Evolutionary conservation across 306 rosid genomes (phyloP).

Genomic region (Cicer judaicum): DNA sequence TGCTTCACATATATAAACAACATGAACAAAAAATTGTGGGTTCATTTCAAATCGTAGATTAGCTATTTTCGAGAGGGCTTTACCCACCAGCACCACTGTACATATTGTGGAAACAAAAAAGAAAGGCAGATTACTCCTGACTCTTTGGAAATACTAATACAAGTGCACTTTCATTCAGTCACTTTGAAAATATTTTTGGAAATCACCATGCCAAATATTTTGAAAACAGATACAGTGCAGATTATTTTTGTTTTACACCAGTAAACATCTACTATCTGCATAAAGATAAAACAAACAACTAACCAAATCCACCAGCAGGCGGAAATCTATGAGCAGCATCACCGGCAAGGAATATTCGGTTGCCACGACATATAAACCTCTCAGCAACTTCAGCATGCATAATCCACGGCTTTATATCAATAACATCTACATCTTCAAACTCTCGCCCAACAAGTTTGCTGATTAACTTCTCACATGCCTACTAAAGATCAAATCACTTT

Average conservation of each 20-base stretch:
- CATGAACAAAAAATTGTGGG: neutral
- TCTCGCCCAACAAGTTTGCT: slow-evolving; percentile 79
- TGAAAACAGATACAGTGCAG: neutral
- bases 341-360: slow-evolving; percentile 80
- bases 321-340: slow-evolving; percentile 99
- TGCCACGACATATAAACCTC: slow-evolving; percentile 64
- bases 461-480: slow-evolving; percentile 81
- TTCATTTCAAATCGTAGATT: neutral
- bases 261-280: slow-evolving; percentile 32
- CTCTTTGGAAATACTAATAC: neutral
- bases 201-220: neutral
- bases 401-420: slow-evolving; percentile 89
- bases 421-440: slow-evolving; percentile 71
- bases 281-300: slow-evolving; percentile 48
- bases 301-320: slow-evolving; percentile 99
- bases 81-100: neutral
- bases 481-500: slow-evolving; percentile 46
- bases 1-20: slow-evolving; percentile 30
- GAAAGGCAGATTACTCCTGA: neutral
- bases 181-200: slow-evolving; percentile 21
- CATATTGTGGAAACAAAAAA: neutral
- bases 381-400: slow-evolving; percentile 99
- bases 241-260: slow-evolving; percentile 20
- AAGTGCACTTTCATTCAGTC: slow-evolving; percentile 12
- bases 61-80: slow-evolving; percentile 4